These are phyloP conservation scores for Erythrophleum ivorense DNA, from an alignment of 331 rosid genomes.

Conservation along the genomic window DNA sequence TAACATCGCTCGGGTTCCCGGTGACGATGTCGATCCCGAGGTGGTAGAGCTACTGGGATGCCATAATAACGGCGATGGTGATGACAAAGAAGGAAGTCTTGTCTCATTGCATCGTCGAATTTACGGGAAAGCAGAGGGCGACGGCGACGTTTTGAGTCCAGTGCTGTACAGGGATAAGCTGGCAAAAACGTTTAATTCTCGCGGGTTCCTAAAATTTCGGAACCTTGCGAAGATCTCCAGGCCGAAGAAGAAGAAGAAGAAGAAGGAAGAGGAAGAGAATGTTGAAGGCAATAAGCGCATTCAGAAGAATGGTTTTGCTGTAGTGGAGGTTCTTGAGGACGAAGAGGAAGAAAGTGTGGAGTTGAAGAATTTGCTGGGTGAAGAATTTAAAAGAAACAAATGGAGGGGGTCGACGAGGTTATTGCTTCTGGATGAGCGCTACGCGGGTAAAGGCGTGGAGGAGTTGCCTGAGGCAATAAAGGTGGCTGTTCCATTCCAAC, in stretches of 20 bases:
- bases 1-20: slow-evolving; percentile 87
- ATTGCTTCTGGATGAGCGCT: slow-evolving; percentile 77
- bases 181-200: slow-evolving; percentile 68
- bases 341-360: slow-evolving; percentile 46
- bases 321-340: slow-evolving; percentile 79
- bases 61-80: slow-evolving; percentile 11
- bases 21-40: slow-evolving; percentile 71
- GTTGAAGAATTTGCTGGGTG: slow-evolving; percentile 75
- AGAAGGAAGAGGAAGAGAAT: slow-evolving; percentile 42
- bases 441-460: slow-evolving; percentile 47
- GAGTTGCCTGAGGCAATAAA: slow-evolving; percentile 87
- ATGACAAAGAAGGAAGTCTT: slow-evolving; percentile 30
- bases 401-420: slow-evolving; percentile 89
- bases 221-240: slow-evolving; percentile 82
- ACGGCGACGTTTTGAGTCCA: slow-evolving; percentile 65
- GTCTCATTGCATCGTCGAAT: slow-evolving; percentile 64
- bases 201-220: slow-evolving; percentile 76
- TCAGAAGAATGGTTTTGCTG: slow-evolving; percentile 47
- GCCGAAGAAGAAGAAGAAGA: slow-evolving; percentile 69
- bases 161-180: slow-evolving; percentile 81
- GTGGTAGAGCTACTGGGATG: slow-evolving; percentile 46
- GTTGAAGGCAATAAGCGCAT: slow-evolving; percentile 45
- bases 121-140: slow-evolving; percentile 65
- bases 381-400: slow-evolving; percentile 58
- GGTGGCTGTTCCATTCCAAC: slow-evolving; percentile 63